Evolutionary conservation across 2,329 filamentous ascomycete species (phyloP).

Genomic region (Fusarium succisae): DNA sequence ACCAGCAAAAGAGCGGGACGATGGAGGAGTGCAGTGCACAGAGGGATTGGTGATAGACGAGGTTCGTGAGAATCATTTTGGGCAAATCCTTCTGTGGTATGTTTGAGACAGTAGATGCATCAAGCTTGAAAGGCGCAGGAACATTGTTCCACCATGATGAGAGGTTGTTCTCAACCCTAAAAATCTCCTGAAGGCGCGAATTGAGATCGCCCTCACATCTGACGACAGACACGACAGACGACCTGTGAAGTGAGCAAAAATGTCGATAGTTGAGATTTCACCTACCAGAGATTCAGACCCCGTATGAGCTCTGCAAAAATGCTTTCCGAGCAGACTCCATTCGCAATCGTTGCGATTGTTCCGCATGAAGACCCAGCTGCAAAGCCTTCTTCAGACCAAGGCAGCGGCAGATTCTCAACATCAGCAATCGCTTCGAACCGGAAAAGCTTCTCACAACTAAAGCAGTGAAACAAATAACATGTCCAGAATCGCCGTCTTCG

Average conservation of each 20-base stretch:
- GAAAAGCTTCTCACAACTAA: background rate
- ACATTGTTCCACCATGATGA: background rate
- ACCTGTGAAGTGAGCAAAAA: rapidly evolving
- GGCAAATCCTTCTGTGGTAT: rapidly evolving
- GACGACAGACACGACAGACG: background rate
- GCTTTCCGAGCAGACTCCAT: background rate
- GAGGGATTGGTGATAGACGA: background rate
- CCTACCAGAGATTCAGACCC: background rate
- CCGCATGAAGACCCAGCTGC: rapidly evolving
- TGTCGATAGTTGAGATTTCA: rapidly evolving
- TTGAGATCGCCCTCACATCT: background rate
- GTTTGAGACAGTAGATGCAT: rapidly evolving
- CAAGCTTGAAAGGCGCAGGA: background rate
- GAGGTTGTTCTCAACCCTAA: background rate
- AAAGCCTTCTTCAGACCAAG: background rate
- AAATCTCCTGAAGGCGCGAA: background rate
- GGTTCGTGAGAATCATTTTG: background rate
- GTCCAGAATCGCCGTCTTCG: background rate
- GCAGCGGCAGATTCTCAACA: background rate
- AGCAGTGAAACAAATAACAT: slow-evolving; percentile 1
- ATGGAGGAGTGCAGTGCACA: background rate
- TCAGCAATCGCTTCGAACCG: background rate
- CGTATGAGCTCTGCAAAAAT: background rate
- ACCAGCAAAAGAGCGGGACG: slow-evolving; percentile 1
- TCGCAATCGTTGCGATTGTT: background rate